Evolutionary conservation across 2,329 filamentous ascomycete species (phyloP).

Genomic region (Esteya vermicola): DNA sequence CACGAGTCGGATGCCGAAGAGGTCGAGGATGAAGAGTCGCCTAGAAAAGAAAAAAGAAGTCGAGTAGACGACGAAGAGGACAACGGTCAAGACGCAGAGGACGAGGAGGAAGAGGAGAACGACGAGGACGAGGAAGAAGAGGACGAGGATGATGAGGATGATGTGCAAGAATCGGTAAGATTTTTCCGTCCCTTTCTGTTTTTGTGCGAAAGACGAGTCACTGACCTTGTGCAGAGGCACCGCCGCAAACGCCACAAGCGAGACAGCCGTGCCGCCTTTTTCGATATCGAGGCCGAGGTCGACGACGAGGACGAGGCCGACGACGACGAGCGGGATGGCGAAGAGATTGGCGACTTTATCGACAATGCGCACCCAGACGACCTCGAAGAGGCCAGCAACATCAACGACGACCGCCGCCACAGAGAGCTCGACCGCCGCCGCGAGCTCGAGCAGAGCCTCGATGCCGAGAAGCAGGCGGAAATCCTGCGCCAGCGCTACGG

Average conservation of each 20-base stretch:
- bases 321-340: slow-evolving; percentile 79
- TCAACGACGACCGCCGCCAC: slow-evolving; percentile 83
- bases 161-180: slow-evolving; percentile 28
- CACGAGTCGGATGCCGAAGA: slow-evolving; percentile 21
- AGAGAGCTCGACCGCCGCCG: slow-evolving; percentile 86
- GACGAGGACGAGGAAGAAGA: slow-evolving; percentile 23
- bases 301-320: slow-evolving; percentile 84
- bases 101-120: slow-evolving; percentile 14
- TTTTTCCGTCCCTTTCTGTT: not conserved
- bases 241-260: slow-evolving; percentile 66
- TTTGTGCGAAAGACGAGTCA: not conserved
- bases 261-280: slow-evolving; percentile 67
- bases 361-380: slow-evolving; percentile 87
- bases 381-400: slow-evolving; percentile 61
- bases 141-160: slow-evolving; percentile 24
- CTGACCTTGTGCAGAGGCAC: slow-evolving; percentile 30
- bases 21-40: slow-evolving; percentile 24
- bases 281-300: slow-evolving; percentile 97
- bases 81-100: slow-evolving; percentile 3
- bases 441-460: slow-evolving; percentile 74
- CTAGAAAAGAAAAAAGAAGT: not conserved
- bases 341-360: slow-evolving; percentile 71
- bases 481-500: slow-evolving; percentile 80
- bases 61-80: slow-evolving; percentile 15
- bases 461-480: slow-evolving; percentile 86